These are phyloP conservation scores for Candida tibetensis DNA, from an alignment of 805 yeast species.

Conservation along the genomic window DNA sequence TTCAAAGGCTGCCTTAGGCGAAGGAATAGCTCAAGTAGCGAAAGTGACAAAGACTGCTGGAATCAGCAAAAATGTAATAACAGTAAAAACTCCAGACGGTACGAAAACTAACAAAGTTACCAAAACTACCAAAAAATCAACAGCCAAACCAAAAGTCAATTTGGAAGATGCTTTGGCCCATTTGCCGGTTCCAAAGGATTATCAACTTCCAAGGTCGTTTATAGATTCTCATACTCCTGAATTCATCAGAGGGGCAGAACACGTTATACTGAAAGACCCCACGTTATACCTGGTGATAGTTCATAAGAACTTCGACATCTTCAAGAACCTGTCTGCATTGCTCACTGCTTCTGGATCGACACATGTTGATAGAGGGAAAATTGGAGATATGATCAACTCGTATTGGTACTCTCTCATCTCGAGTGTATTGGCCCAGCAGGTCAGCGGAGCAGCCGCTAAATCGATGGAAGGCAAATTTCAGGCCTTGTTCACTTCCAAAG, in stretches of 20 bases:
- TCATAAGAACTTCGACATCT: constrained; percentile 26
- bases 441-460: constrained; percentile 76
- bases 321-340: constrained; percentile 7
- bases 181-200: constrained; percentile 7
- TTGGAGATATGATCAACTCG: constrained; percentile 18
- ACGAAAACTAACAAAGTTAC: background rate
- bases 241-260: constrained; percentile 32
- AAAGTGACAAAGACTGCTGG: too few species aligned
- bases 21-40: background rate
- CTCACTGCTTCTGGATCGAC: background rate
- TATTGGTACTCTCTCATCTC: constrained; percentile 39
- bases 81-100: background rate
- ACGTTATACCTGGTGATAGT: constrained; percentile 33
- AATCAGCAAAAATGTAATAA: too few species aligned
- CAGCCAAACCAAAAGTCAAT: constrained; percentile 3
- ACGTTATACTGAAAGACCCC: constrained; percentile 30
- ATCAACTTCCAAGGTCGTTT: constrained; percentile 24
- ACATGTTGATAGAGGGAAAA: constrained; percentile 3
- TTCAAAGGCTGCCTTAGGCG: background rate
- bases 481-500: constrained; percentile 21
- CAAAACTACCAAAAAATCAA: constrained; percentile 5
- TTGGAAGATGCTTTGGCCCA: constrained; percentile 11
- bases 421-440: constrained; percentile 66
- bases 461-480: constrained; percentile 54
- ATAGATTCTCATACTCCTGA: constrained; percentile 29